Base-by-base conservation (phyloP, 306 rosid species). In the Quercus bicolor region DNA sequence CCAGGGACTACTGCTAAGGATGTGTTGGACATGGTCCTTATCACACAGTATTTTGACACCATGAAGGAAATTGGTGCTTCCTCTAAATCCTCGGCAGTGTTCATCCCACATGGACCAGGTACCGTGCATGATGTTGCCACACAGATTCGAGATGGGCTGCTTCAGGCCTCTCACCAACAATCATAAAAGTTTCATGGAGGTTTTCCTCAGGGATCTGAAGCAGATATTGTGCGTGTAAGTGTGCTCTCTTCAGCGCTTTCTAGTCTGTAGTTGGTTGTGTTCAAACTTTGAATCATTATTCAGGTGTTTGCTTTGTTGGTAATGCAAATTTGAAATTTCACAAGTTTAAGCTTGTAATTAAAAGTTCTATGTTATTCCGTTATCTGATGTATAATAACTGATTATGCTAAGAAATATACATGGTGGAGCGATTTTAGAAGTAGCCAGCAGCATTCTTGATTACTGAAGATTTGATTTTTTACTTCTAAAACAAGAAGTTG, bases 51-150 rank as follows among this genome's bases (percentile, higher is more conserved):
- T 82, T 92, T 92, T 4, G 93, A 92, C 80, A 92, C 95, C 7
- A 83, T 92, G 93, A 86, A 90, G 78, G 97, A 92, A 72, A 92
- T 92, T 4, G 95, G 90, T 0, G 95, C 95, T 23, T 78, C 87
- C 60, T 92, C 97, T n/a, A 92, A 85, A 84, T 84, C 93, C 31
- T 87, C 87, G 4, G 78, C 93, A 2, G 89, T 92, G 60, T 88
- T 90, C 89, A 92, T 92, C 56, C 90, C 97, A 4, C 97, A 92
- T 15, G 93, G 94, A 29, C 94, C 94, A 4, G 94, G 94, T 18
- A 88, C 87, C 1, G 91, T 92, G 37, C 83, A 34, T 78, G 90
- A 92, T 52, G 29, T 88, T 61, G 91, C 90, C 52, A 56, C 70
- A 45, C 94, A 88, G 91, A 92, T 92, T 24, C 82, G 94, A 45